Base-by-base conservation (phyloP, 176 grass and related monocot species). In the Chrysopogon serrulatus region DNA sequence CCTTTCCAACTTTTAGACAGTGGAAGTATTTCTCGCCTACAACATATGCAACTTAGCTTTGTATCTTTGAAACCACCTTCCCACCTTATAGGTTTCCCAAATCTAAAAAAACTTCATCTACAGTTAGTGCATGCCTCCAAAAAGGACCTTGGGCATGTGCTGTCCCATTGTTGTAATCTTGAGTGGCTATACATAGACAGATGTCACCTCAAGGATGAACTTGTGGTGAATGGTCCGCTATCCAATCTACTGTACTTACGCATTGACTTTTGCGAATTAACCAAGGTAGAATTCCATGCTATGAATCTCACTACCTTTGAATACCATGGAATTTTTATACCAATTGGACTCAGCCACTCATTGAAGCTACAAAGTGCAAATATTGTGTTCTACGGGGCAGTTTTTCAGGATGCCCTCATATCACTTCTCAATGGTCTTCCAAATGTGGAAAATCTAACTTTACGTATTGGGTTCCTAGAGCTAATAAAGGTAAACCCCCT, bases 341-440 rank as follows among this genome's bases (percentile, higher is more conserved):
- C 19, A 10, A 37, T 76, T 7, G 33, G 35, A 5, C 48, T 76
- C 32, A n/a, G 21, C 31, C 2, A 76, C 10, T 56, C 73, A 24
- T 39, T 15, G 21, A 76, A 26, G 32, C 10, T 76, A 12, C 31
- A 57, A 7, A 57, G 19, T 16, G 11, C 19, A 75, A n/a, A n/a
- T n/a, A n/a, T 56, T 56, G 1, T 8, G 31, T n/a, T 76, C 2
- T 6, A 1, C 4, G 0, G 4, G 0, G 11, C 32, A 36, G 32
- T 9, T 76, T 56, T 76, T 36, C 31, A 76, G 5, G 31, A 76
- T 56, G 49, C 12, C 3, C 9, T 76, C 49, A 16, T 18, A n/a
- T 57, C 27, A 68, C 26, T 84, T 53, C 61, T 84, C 61, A 54
- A 33, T 31, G 62, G 33, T 10, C 15, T 84, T 68, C 73, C 62